Evolutionary conservation across 495 filamentous ascomycete genomes (phyloP).

Genomic region (Talaromyces adpressus): DNA sequence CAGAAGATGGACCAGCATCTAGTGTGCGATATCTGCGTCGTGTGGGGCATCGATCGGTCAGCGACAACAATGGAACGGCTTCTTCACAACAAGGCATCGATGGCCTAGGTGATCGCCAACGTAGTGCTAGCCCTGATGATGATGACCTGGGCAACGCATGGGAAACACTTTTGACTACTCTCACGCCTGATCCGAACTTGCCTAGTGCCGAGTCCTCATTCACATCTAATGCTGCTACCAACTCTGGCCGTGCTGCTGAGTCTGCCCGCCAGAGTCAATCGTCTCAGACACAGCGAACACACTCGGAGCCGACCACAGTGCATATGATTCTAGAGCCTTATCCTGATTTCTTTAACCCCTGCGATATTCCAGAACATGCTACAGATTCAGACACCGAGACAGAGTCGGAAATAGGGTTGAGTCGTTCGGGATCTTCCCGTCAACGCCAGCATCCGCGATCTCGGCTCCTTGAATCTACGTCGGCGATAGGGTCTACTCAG

Average conservation of each 20-base stretch:
- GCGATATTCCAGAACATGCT: slow-evolving; percentile 22
- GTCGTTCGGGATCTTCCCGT: slow-evolving; percentile 15
- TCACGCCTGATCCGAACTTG: slow-evolving; percentile 71
- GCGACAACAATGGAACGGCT: slow-evolving; percentile 12
- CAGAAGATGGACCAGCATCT: slow-evolving; percentile 3
- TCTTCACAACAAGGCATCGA: slow-evolving; percentile 36
- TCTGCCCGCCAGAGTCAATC: slow-evolving; percentile 34
- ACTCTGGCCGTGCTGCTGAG: slow-evolving; percentile 15
- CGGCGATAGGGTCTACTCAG: slow-evolving; percentile 26
- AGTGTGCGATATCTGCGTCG: slow-evolving; percentile 16
- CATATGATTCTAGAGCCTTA: slow-evolving; percentile 32
- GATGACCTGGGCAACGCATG: slow-evolving; percentile 53
- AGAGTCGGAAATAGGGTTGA: slow-evolving; percentile 19
- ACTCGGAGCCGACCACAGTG: slow-evolving; percentile 14
- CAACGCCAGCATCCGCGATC: slow-evolving; percentile 18
- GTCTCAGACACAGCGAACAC: slow-evolving; percentile 20
- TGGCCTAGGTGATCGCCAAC: slow-evolving; percentile 76
- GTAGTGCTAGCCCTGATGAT: slow-evolving; percentile 70
- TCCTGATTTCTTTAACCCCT: slow-evolving; percentile 35
- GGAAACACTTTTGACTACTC: slow-evolving; percentile 73
- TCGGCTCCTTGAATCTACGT: slow-evolving; percentile 15
- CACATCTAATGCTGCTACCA: slow-evolving; percentile 51
- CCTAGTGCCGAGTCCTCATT: slow-evolving; percentile 80
- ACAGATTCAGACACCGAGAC: slow-evolving; percentile 31
- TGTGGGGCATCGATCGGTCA: slow-evolving; percentile 20